These are phyloP conservation scores for Sporisorium exsertum DNA, from an alignment of 1,284 basidiomycete species.

Conservation along the genomic window DNA sequence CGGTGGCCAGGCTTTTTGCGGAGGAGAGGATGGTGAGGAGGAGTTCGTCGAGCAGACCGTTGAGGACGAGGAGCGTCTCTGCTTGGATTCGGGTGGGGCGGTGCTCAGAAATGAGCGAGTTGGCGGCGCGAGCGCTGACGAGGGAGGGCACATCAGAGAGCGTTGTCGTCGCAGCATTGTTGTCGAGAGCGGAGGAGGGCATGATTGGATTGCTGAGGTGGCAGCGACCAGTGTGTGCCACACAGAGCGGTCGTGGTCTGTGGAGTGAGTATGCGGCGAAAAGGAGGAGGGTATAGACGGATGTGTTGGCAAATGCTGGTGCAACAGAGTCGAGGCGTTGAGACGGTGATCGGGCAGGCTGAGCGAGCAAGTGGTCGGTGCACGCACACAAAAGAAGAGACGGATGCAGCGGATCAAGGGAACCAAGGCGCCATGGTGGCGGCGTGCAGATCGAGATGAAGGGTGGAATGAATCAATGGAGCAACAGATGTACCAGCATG, in stretches of 20 bases:
- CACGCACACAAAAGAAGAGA: background rate
- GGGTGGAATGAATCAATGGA: background rate
- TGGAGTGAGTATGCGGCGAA: background rate
- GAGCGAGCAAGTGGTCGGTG: background rate
- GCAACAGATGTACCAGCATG: background rate
- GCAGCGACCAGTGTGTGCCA: background rate
- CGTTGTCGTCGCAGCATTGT: background rate
- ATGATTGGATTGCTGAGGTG: constrained; percentile 5
- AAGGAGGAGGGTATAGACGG: background rate
- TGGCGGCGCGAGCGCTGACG: constrained; percentile 61
- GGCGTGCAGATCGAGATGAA: constrained; percentile 3
- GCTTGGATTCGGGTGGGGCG: constrained; percentile 64
- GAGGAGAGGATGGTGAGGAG: constrained; percentile 57
- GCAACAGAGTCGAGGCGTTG: background rate
- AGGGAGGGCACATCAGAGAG: constrained; percentile 39
- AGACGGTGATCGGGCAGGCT: too few relatives aligned
- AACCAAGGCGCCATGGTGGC: constrained; percentile 16
- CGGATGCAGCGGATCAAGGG: constrained; percentile 1
- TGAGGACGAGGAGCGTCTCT: constrained; percentile 57
- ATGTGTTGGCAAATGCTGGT: background rate
- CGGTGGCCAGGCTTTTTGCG: constrained; percentile 58
- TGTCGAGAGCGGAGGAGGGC: constrained; percentile 15
- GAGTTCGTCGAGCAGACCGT: constrained; percentile 61
- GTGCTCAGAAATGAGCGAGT: constrained; percentile 59
- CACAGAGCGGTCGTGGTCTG: background rate